These are phyloP conservation scores for Leptographium lundbergii DNA, from an alignment of 2,329 filamentous ascomycete genomes.

Conservation along the genomic window DNA sequence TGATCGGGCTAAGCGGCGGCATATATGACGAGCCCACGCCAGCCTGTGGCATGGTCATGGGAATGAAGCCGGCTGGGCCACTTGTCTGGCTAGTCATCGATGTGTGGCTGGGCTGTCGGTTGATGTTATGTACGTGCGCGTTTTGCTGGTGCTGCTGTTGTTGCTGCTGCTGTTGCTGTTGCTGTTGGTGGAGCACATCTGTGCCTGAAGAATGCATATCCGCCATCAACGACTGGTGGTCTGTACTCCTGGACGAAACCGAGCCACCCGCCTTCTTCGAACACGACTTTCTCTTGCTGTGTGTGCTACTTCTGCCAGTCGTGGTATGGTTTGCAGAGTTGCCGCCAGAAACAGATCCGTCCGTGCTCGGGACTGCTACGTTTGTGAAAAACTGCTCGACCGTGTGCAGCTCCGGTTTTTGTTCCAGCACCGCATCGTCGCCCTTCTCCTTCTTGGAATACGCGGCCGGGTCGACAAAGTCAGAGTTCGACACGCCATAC, in stretches of 20 bases:
- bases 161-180: constrained; percentile 19
- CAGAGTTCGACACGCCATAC: constrained; percentile 72
- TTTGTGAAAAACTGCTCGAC: constrained; percentile 90
- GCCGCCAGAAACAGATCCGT: constrained; percentile 15
- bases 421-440: constrained; percentile 78
- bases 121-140: constrained; percentile 19
- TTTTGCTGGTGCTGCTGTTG: constrained; percentile 19
- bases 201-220: constrained; percentile 17
- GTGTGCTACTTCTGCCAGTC: constrained; percentile 11
- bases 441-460: constrained; percentile 61
- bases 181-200: constrained; percentile 12
- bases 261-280: constrained; percentile 22
- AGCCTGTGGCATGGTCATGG: constrained; percentile 30
- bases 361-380: constrained; percentile 48
- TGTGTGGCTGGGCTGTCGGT: constrained; percentile 30
- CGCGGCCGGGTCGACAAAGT: constrained; percentile 65
- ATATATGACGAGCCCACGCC: constrained; percentile 31
- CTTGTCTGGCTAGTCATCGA: constrained; percentile 28
- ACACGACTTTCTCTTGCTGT: constrained; percentile 25
- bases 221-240: constrained; percentile 25
- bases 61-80: constrained; percentile 26
- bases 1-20: constrained; percentile 40
- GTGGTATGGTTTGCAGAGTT: not conserved
- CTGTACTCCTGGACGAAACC: constrained; percentile 16
- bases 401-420: constrained; percentile 77